A percentile compares a stretch with the other conserved stretches of the same genome.
Conservation (phyloP, 139 green algal genomes). For the Micractinium sp. region DNA sequence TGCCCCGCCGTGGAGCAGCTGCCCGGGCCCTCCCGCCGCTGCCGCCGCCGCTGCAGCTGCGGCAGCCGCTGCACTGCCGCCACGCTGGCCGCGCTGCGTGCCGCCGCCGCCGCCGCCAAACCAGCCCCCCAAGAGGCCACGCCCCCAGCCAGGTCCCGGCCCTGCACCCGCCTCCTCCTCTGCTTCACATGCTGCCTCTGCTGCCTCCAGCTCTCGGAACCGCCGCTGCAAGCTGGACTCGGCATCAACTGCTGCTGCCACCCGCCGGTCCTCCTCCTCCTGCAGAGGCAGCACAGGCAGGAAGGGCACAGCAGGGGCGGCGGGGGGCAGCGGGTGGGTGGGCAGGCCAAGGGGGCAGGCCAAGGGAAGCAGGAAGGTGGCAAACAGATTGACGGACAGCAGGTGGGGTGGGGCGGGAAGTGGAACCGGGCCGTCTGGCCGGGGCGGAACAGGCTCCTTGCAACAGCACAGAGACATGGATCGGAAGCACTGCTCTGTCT, state of each 20-base stretch:
- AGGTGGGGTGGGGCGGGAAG: too few species aligned
- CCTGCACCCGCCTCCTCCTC: neutral
- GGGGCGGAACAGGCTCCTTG: too few species aligned
- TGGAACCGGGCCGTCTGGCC: neutral
- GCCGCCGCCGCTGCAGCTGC: constrained; percentile 1
- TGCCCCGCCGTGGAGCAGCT: too few species aligned
- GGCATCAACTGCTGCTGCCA: neutral
- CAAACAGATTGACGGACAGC: neutral
- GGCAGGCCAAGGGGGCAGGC: too few species aligned
- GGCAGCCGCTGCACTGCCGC: neutral
- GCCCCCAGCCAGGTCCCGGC: neutral
- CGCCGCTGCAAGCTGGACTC: constrained; percentile 4
- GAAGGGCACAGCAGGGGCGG: neutral
- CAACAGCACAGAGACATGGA: neutral
- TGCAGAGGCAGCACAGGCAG: neutral
- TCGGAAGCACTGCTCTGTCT: neutral
- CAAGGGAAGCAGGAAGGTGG: neutral
- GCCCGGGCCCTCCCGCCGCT: neutral
- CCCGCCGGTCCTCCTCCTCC: constrained; percentile 29
- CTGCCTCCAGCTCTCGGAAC: constrained; percentile 18
- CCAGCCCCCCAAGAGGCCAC: neutral
- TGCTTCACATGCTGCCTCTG: constrained; percentile 21
- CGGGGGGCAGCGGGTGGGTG: too few species aligned
- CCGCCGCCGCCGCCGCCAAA: neutral
- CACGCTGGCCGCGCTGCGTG: neutral